Evolutionary conservation across 2,329 filamentous ascomycete genomes (phyloP), one percentile per base, ranked within the genome.

Genomic region (Xylariaceae sp.): DNA sequence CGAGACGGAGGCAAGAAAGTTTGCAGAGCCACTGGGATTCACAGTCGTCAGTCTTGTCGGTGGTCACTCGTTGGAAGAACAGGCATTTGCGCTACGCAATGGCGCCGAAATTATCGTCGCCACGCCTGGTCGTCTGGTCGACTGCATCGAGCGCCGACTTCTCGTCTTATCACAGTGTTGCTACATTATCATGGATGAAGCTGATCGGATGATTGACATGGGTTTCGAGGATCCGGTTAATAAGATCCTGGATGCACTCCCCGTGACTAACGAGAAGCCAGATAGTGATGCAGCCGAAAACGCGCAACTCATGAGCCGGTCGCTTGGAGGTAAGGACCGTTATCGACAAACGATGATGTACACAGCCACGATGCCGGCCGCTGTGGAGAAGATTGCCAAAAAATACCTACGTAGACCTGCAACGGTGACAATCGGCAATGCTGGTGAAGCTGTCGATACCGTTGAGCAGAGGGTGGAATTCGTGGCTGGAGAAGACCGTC

Each of bases 311-410:
- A 97, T 97, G 93, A 88, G 86, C 68, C 82, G 85, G 59, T 88
- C 89, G 68, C 77, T 96, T 1, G 87, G 87, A 56, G 85, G 85
- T 15, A 85, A 86, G 66, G 88, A 92, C 69, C 83, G 89, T 18
- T 97, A 97, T 77, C 82, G 94, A 60, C 93, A 99, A 75, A 99
- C 94, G 0, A 99, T 99, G 94, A 99, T 99, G 94, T 99, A 97
- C 84, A 97, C 94, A 65, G 94, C 94, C 56, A 99, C 94, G 34
- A 99, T 99, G 94, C 92, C 94, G 1, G 78, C 89, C 0, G 85
- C 89, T 0, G 90, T 99, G 13, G 94, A 99, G 73, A 89, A 90
- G 63, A 97, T 99, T 64, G 94, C 94, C n/a, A 88, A 92, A 69
- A 96, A 96, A 73, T 99, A 99, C 72, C 85, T 97, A 13, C 89